Base-by-base conservation (phyloP, 208 protist species). In the Trichomonas gallinae region DNA sequence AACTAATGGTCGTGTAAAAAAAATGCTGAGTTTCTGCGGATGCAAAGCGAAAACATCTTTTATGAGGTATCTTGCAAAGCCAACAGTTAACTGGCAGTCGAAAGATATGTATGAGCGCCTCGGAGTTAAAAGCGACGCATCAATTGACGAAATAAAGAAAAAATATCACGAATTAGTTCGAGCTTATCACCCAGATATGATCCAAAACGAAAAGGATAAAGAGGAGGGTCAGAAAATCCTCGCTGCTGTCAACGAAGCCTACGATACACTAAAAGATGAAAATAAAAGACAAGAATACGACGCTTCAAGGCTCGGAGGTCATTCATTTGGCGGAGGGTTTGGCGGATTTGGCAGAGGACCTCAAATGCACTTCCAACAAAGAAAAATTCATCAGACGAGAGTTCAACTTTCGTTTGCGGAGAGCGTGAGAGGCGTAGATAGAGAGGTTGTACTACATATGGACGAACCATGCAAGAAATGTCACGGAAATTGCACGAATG, bases 71-170 rank as follows among this genome's bases (percentile, higher is more conserved):
- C 8, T 51, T 51, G 8, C 87, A 8, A 93, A 93, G 46, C 44
- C 34, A 34, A 93, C 45, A 51, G 44, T 93, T 15, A 93, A 93
- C 31, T 93, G 87, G 87, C 40, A 93, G 46, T 42, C 87, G 11
- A 38, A 93, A 51, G 87, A 93, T 51, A 48, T 38, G 15, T 93
- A 93, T 93, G 87, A 93, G 26, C 11, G 87, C 10, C 87, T 93
- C 46, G 87, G 87, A 11, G 44, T 93, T 0, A 93, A 51, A n/a
- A 48, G 31, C 8, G n/a, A 48, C 31, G 87, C 87, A 38, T 26
- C 87, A 34, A 42, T 48, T n/a, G 87, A 93, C 44, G 87, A 93
- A 51, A 93, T 93, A 17, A 93, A 93, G n/a, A 93, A 93, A 93
- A 48, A 44, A 51, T 93, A 93, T 93, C 44, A 93, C 31, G 87